These are phyloP conservation scores for Panellus pusillus DNA, from an alignment of 768 basidiomycete species.

Conservation along the genomic window DNA sequence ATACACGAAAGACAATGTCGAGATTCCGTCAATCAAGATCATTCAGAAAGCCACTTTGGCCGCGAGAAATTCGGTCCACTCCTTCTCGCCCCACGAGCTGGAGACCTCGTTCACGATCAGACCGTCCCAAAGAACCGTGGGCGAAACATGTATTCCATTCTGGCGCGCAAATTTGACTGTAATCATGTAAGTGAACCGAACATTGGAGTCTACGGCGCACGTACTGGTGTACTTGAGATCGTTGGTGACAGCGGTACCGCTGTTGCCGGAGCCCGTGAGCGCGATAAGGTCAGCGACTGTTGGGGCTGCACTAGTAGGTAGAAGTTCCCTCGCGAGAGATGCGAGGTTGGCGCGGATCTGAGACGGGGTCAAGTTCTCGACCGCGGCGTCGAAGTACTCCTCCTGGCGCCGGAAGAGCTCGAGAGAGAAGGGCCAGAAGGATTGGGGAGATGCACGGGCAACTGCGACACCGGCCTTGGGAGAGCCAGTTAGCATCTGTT, in stretches of 20 bases:
- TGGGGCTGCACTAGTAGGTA: conserved; percentile 49
- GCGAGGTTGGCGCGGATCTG: conserved; percentile 78
- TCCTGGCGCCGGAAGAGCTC: conserved; percentile 70
- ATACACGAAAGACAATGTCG: too few relatives aligned
- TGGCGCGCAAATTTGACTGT: conserved; percentile 89
- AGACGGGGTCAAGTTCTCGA: conserved; percentile 62
- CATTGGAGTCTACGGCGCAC: conserved; percentile 25
- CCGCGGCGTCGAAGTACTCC: conserved; percentile 79
- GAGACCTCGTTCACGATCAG: conserved; percentile 69
- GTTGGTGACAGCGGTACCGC: conserved; percentile 79
- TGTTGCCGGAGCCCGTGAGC: conserved; percentile 67
- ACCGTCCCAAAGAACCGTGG: conserved; percentile 79
- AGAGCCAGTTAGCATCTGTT: neutral
- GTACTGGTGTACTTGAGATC: conserved; percentile 88
- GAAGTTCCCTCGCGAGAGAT: conserved; percentile 52
- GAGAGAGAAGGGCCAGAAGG: conserved; percentile 78
- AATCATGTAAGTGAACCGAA: neutral
- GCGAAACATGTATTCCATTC: conserved; percentile 91
- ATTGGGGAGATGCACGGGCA: conserved; percentile 66
- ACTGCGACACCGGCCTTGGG: conserved; percentile 42
- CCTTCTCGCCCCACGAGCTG: conserved; percentile 77
- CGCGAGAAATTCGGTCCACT: conserved; percentile 78
- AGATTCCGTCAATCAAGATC: too few relatives aligned
- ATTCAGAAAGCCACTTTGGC: conserved; percentile 48
- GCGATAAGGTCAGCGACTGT: conserved; percentile 63